Base-by-base conservation (phyloP, 2,329 filamentous ascomycete genomes). In the Scytalidium lignicola region DNA sequence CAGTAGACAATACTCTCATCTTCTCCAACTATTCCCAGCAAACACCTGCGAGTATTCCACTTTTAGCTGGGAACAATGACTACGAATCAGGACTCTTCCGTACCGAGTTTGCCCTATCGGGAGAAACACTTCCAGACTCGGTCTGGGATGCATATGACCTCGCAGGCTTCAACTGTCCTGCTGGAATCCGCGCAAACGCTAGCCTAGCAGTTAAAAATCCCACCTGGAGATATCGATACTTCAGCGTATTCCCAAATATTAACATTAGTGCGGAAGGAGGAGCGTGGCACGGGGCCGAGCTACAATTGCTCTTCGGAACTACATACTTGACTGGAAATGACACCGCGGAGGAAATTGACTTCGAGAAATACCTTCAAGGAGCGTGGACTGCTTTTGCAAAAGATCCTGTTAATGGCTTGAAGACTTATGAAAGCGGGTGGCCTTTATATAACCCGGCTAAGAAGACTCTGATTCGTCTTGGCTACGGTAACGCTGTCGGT, bases 351-450 rank as follows among this genome's bases (percentile, higher is more conserved):
- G 58, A 67, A 44, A 49, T 49, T 22, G 51, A 43, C 15, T 48
- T 66, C 3, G 55, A 53, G 26, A 46, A 51, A 20, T 67, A 63
- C 42, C 51, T 68, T 5, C 56, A 58, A 26, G 56, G 58, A 9
- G 66, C 65, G 5, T 69, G 65, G 66, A 54, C 63, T 1, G 53
- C 62, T 3, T 68, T 68, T 52, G 64, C 65, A 22, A 67, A 62
- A 43, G 56, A 68, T 50, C 61, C 65, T 2, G 51, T 47, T 7
- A 50, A 59, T 46, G 65, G 65, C 0, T 52, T 67, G 47, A 43
- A 48, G 22, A 47, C 43, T 15, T 61, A 58, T 51, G 43, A 47
- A 37, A 56, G 51, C 5, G 54, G 56, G 15, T 61, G 61, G 58
- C 60, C 60, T 12, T 41, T 18, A 22, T 58, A 57, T 48, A 41